These are phyloP conservation scores for Aspergillus aculeatinus DNA, from an alignment of 2,329 filamentous ascomycete genomes.

Conservation along the genomic window DNA sequence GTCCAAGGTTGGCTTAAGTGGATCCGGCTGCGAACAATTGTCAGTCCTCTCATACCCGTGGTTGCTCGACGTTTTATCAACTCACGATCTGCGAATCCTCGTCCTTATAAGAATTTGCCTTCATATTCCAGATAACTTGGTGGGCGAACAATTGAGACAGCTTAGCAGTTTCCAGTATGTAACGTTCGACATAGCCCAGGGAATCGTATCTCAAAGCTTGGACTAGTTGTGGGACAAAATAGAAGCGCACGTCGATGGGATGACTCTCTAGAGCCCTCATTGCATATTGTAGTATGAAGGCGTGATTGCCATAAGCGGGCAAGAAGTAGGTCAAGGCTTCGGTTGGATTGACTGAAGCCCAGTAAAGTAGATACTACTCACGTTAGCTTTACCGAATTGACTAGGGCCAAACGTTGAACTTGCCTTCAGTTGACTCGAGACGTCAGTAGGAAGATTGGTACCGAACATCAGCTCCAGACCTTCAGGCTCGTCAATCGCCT, in stretches of 20 bases:
- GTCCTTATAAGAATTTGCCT: constrained; percentile 97
- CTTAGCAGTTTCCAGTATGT: constrained; percentile 94
- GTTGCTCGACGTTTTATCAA: neutral
- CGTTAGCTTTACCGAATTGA: constrained; percentile 11
- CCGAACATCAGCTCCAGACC: constrained; percentile 81
- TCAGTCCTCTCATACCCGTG: constrained; percentile 10
- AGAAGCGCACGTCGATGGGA: constrained; percentile 95
- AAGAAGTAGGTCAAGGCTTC: constrained; percentile 92
- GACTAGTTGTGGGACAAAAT: constrained; percentile 97
- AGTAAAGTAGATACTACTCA: constrained; percentile 78
- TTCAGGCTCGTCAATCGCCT: constrained; percentile 76
- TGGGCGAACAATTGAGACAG: constrained; percentile 98
- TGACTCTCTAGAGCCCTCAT: constrained; percentile 94
- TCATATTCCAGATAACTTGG: constrained; percentile 99
- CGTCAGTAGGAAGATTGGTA: constrained; percentile 70
- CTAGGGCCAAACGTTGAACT: neutral
- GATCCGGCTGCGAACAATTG: constrained; percentile 63
- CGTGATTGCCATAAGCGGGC: constrained; percentile 85
- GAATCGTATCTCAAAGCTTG: constrained; percentile 91
- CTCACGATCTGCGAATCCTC: constrained; percentile 82
- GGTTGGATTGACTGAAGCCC: constrained; percentile 88
- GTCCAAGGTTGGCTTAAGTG: constrained; percentile 90
- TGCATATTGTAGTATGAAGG: constrained; percentile 92
- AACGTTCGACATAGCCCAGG: constrained; percentile 91
- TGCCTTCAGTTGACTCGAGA: constrained; percentile 82